These are phyloP conservation scores for Hyparrhenia diplandra DNA, from an alignment of 176 grass and related monocot genomes.

Conservation along the genomic window DNA sequence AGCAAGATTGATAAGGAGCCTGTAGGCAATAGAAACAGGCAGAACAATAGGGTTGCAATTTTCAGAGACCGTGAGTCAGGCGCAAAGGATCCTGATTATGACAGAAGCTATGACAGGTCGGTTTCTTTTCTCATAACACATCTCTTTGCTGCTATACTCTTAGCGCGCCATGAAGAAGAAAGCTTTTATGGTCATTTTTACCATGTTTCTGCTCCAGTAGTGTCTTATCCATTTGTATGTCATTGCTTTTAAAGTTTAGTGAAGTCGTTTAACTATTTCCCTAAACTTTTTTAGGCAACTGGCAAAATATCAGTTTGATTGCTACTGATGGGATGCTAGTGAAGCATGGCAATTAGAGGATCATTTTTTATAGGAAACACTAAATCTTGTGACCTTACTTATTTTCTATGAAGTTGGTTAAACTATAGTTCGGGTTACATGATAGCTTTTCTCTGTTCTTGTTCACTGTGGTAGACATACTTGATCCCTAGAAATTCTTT, in stretches of 20 bases:
- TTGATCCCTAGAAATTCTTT: background rate
- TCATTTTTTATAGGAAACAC: background rate
- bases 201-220: background rate
- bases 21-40: constrained; percentile 41
- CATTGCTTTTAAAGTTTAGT: constrained; percentile 3
- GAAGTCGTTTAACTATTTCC: background rate
- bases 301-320: background rate
- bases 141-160: background rate
- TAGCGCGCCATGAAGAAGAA: background rate
- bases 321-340: background rate
- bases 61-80: constrained; percentile 85
- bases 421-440: background rate
- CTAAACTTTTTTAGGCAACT: background rate
- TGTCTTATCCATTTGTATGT: background rate
- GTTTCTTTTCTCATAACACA: constrained; percentile 1
- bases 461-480: background rate
- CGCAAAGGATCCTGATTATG: constrained; percentile 99
- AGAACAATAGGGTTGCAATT: constrained; percentile 80
- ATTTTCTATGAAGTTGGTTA: background rate
- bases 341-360: background rate
- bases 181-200: background rate
- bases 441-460: background rate
- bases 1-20: constrained; percentile 56
- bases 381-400: background rate
- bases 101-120: constrained; percentile 97